phyloP scores from a whole-genome alignment of 106 monocot species.

The Alisma plantagoaquatica region DNA sequence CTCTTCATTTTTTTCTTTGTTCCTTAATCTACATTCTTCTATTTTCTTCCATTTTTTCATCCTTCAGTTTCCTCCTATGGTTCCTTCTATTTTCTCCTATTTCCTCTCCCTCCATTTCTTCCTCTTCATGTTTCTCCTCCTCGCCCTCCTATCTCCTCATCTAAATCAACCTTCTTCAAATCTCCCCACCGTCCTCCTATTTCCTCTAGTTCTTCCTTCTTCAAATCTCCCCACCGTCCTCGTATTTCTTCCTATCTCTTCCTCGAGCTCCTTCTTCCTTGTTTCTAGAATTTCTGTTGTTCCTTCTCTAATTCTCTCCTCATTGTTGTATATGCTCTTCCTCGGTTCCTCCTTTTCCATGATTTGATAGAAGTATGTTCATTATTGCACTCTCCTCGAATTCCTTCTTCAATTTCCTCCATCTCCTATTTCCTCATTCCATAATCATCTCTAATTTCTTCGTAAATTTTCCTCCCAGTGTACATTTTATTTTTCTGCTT shows the following conservation, averaged over 20 bases:
- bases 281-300: too few species aligned
- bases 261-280: neutral
- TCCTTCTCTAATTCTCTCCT: too few species aligned
- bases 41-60: neutral
- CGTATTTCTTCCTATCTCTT: conserved; percentile 1
- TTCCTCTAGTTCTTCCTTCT: neutral
- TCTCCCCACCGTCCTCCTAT: neutral
- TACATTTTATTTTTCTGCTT: neutral
- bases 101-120: neutral
- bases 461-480: neutral
- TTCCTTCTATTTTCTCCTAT: neutral
- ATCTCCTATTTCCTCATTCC: neutral
- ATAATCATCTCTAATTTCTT: neutral
- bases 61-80: neutral
- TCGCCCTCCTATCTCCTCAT: neutral
- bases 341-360: too few species aligned
- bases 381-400: too few species aligned
- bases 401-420: too few species aligned
- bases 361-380: too few species aligned
- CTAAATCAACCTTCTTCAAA: neutral
- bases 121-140: neutral
- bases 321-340: too few species aligned
- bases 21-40: too few species aligned
- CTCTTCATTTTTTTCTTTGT: too few species aligned
- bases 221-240: neutral